Evolutionary conservation across 2,329 filamentous ascomycete genomes (phyloP).

Genomic region (Ceratocystis cubensis): DNA sequence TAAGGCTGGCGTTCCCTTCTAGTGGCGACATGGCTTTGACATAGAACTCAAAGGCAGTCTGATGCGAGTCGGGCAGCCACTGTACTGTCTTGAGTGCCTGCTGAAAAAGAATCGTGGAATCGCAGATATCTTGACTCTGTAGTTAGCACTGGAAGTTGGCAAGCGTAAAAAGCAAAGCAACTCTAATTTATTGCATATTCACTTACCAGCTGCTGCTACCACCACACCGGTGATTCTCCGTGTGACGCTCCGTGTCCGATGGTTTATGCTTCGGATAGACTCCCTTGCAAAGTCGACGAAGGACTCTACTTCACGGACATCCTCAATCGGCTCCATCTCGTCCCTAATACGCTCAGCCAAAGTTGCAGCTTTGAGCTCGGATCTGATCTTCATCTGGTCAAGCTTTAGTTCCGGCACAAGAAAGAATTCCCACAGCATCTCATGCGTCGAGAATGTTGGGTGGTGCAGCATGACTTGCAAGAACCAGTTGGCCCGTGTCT

Average conservation of each 20-base stretch:
- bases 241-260: conserved; percentile 69
- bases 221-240: conserved; percentile 62
- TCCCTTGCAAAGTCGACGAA: conserved; percentile 87
- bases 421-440: conserved; percentile 99
- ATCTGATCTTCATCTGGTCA: conserved; percentile 80
- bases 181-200: not conserved
- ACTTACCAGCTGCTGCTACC: conserved; percentile 20
- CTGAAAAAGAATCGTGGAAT: conserved; percentile 47
- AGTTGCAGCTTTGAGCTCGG: conserved; percentile 71
- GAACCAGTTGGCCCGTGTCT: conserved; percentile 75
- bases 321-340: conserved; percentile 73
- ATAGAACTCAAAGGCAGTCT: conserved; percentile 60
- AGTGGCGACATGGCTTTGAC: conserved; percentile 50
- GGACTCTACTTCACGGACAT: conserved; percentile 78
- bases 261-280: conserved; percentile 72
- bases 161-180: not conserved
- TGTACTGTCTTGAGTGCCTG: conserved; percentile 42
- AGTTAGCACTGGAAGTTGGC: not conserved
- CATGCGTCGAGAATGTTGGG: conserved; percentile 86
- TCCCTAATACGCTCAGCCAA: conserved; percentile 75
- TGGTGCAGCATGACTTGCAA: conserved; percentile 75
- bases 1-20: conserved; percentile 59
- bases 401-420: conserved; percentile 86
- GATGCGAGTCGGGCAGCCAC: conserved; percentile 57
- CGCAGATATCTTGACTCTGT: conserved; percentile 46